Evolutionary conservation across 768 basidiomycete species (phyloP), one percentile per base, ranked within the genome.

Genomic region (Boletus pseudo-olivaceus): DNA sequence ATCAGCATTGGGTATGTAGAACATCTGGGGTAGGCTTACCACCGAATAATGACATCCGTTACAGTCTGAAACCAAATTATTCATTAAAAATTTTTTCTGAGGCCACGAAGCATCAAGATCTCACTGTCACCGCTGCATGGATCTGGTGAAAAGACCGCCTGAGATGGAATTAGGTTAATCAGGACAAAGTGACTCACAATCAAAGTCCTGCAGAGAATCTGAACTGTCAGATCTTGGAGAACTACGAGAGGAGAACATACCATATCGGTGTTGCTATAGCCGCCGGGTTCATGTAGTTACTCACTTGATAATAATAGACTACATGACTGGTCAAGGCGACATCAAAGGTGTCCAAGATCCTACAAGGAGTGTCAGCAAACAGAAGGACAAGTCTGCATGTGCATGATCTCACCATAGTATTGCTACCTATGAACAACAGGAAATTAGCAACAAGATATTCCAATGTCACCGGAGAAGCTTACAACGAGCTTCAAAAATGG

Each of bases 261-360:
- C 84, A 85, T 10, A 80, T 72, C 0, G 79, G 78, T 20, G 58
- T 54, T 14, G 61, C 9, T 19, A 84, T 67, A 3, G 81, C 75
- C 17, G 66, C 7, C 3, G 78, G 76, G 58, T 80, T 78, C 53
- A 78, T 63, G 59, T 76, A 85, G 66, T 85, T 82, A 39, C 63
- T 68, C 40, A 85, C 80, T 47, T 83, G 73, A 58, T 85, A 85
- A 60, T 74, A 74, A 58, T 85, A 86, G 37, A 82, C 71, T 56
- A 82, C 75, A 61, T 85, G 83, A 46, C 73, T 72, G 43, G 77
- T 79, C 51, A 85, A 61, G 40, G 68, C 72, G 0, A 78, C 76
- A 60, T 83, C 81, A 52, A 84, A 79, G 0, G 83, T 82, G 62
- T 85, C 83, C 23, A 85, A 59, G 4, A 70, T 53, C 77, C 65